These are phyloP conservation scores for Bonia amplexicaulis DNA, from an alignment of 176 grass and related monocot species.

Conservation along the genomic window DNA sequence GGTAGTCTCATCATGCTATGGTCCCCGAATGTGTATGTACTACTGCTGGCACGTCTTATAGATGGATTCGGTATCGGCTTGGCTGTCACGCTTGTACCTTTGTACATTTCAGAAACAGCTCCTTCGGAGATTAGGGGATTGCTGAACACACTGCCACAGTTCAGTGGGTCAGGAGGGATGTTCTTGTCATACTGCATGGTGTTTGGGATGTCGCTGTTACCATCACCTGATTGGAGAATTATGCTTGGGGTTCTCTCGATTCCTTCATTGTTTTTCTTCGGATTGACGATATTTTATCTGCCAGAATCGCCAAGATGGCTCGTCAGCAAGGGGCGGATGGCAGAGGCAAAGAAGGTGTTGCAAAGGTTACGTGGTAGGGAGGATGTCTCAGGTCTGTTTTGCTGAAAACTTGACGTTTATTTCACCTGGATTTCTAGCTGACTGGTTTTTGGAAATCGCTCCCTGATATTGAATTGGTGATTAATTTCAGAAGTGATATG, in stretches of 20 bases:
- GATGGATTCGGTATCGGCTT: constrained; percentile 84
- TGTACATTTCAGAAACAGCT: constrained; percentile 95
- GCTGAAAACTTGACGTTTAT: neutral
- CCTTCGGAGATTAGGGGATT: constrained; percentile 76
- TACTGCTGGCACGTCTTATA: constrained; percentile 74
- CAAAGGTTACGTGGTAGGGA: constrained; percentile 71
- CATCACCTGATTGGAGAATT: constrained; percentile 78
- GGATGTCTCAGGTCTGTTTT: constrained; percentile 82
- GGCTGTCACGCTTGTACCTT: constrained; percentile 74
- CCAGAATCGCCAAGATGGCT: constrained; percentile 96
- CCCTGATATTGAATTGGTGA: neutral
- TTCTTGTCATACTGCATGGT: constrained; percentile 94
- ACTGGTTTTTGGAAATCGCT: neutral
- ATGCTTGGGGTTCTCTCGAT: constrained; percentile 84
- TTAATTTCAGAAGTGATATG: neutral
- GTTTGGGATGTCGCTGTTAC: constrained; percentile 77
- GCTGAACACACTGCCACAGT: constrained; percentile 84
- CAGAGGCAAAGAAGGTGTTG: constrained; percentile 73
- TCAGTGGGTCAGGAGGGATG: constrained; percentile 80
- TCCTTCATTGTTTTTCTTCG: constrained; percentile 73
- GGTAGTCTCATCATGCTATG: constrained; percentile 81
- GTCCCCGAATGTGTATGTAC: constrained; percentile 76
- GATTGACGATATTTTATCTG: constrained; percentile 64
- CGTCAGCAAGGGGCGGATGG: constrained; percentile 84
- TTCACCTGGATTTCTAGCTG: neutral